Evolutionary conservation across 768 basidiomycete genomes (phyloP), one percentile per base, ranked within the genome.

Genomic region (Leccinellum rugosiceps): DNA sequence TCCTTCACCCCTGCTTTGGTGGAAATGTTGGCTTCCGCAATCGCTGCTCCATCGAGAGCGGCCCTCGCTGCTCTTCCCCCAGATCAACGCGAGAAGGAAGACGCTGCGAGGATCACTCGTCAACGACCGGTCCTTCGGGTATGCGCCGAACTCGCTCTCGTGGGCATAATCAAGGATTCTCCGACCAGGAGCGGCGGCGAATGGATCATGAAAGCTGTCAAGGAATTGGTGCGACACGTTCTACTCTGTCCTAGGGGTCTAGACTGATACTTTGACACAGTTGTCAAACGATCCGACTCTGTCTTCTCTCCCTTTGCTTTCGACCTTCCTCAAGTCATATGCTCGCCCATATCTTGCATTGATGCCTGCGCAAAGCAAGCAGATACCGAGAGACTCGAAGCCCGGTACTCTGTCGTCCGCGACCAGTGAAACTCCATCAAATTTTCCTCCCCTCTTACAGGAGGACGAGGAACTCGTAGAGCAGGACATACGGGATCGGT

Each of bases 51-150:
- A 2, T 76, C 84, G 13, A 79, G 82, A 50, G 75, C 82, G 6
- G 66, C 81, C 0, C 74, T 91, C 4, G 74, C 83, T n/a, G 71
- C 78, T 6, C 69, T 92, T 48, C 75, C 81, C 3, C 77, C 80
- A 0, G 93, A 94, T 65, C 94, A 94, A 64, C 84, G 88, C 49
- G 97, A 99, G 68, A 96, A 93, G 73, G 97, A 99, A 60, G 95
- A 98, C 61, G 76, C 82, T 50, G 76, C 84, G 9, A 82, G 97
- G 25, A 76, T 99, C 26, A 65, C 82, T 6, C 86, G 89, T 49
- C 94, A 98, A 71, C 81, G 97, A 21, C 92, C 92, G 3, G 76
- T 94, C 31, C 75, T 98, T 56, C 83, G 95, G 45, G 85, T 98
- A 19, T 90, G 91, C 63, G 85, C 92, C 1, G 97, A 99, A 73